Evolutionary conservation across 2,329 filamentous ascomycete genomes (phyloP).

Genomic region (Cordyceps pruinosa): DNA sequence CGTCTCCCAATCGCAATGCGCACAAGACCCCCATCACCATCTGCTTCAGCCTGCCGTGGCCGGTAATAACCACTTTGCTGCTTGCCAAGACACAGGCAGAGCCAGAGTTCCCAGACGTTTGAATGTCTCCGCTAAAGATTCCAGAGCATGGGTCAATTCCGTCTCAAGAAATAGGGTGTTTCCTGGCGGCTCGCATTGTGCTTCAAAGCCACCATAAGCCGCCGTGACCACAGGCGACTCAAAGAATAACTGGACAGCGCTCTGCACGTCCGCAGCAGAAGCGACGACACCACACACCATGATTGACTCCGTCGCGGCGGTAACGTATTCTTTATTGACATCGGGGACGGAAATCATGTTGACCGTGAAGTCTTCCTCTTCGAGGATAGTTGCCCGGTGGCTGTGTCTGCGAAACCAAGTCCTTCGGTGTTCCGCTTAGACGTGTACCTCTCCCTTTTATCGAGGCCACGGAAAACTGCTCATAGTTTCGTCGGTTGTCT

Average conservation of each 20-base stretch:
- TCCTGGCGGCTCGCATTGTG: neutral
- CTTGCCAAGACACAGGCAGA: neutral
- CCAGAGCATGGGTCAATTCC: neutral
- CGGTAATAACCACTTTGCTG: neutral
- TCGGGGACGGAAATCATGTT: neutral
- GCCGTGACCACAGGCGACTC: conserved; percentile 2
- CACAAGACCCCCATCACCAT: conserved; percentile 9
- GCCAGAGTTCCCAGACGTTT: neutral
- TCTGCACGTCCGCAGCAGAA: neutral
- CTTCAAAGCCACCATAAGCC: neutral
- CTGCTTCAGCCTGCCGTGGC: conserved; percentile 8
- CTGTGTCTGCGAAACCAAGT: neutral
- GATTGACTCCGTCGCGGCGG: neutral
- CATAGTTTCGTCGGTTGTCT: neutral
- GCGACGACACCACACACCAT: neutral
- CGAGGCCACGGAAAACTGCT: neutral
- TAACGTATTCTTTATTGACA: neutral
- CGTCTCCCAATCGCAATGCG: conserved; percentile 7
- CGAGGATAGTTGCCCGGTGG: neutral
- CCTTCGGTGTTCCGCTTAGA: neutral
- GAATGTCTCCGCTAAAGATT: neutral
- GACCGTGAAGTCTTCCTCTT: neutral
- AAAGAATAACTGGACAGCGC: neutral
- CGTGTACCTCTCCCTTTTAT: neutral
- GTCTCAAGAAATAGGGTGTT: neutral